Percentiles rank a stretch among this genome's conserved stretches.
Conservation (phyloP, 495 filamentous ascomycete species). For the Aspergillus ellipticus region DNA sequence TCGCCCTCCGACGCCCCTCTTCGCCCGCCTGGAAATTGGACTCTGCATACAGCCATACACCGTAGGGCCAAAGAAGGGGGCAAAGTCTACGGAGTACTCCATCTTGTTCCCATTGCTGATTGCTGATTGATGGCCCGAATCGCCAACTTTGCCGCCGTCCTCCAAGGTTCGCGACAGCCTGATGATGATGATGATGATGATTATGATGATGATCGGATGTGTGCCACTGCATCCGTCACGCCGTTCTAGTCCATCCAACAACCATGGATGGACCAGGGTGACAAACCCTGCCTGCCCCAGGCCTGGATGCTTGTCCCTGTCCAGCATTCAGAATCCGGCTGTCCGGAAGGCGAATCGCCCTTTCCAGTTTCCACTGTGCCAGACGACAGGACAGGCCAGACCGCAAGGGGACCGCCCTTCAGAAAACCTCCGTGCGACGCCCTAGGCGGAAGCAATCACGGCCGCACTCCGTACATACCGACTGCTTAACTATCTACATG, state of each 20-base stretch:
- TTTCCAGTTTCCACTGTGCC: background rate
- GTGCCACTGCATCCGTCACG: background rate
- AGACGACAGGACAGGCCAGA: background rate
- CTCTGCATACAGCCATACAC: background rate
- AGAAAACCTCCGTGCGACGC: conserved; percentile 5
- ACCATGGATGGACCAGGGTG: background rate
- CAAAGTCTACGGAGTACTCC: background rate
- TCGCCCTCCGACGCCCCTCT: background rate
- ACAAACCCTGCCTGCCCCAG: background rate
- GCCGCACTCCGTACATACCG: background rate
- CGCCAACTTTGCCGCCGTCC: no score
- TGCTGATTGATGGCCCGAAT: no score
- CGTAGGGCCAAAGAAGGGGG: conserved; percentile 1
- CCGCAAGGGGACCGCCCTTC: background rate
- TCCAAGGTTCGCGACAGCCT: background rate
- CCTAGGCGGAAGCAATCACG: background rate
- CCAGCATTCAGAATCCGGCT: background rate
- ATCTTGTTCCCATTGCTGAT: no score
- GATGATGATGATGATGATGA: no score
- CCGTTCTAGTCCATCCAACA: background rate
- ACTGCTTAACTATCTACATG: no score
- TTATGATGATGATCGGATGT: background rate
- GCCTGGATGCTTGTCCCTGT: background rate
- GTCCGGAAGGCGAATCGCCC: background rate
- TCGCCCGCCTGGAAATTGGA: background rate